Evolutionary conservation across 306 rosid genomes (phyloP).

Genomic region (Prunus armeniaca): DNA sequence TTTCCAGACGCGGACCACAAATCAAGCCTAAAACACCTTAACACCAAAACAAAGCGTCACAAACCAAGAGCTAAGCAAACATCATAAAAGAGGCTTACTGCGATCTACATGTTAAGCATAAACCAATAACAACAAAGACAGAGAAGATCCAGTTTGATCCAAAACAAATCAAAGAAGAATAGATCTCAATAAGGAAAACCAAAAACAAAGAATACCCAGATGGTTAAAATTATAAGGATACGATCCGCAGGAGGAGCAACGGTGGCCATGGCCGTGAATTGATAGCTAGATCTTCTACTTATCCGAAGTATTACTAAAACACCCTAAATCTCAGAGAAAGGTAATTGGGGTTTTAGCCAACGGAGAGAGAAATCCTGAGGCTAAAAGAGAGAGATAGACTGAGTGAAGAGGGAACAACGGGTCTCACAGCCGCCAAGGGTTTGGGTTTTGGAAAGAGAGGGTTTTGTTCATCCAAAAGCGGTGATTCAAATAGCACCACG

Average conservation of each 20-base stretch:
- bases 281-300: conserved; percentile 41
- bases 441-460: conserved; percentile 84
- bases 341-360: conserved; percentile 24
- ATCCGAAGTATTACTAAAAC: not conserved
- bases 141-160: conserved; percentile 16
- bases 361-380: conserved; percentile 45
- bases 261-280: conserved; percentile 60
- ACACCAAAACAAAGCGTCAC: not conserved
- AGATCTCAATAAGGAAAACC: conserved; percentile 17
- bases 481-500: conserved; percentile 98
- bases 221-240: conserved; percentile 52
- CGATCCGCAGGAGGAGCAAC: conserved; percentile 89
- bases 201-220: not conserved
- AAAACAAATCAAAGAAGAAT: conserved; percentile 2
- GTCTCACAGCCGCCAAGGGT: conserved; percentile 99
- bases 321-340: conserved; percentile 37
- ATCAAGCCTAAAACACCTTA: not conserved
- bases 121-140: not conserved
- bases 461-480: conserved; percentile 74
- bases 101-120: conserved; percentile 26
- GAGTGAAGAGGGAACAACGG: conserved; percentile 35
- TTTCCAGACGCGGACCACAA: not conserved
- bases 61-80: not conserved
- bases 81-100: not conserved
- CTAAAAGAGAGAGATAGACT: conserved; percentile 10